phyloP scores from a whole-genome alignment of 176 grass and related monocot genomes.

The Olyra latifolia region DNA sequence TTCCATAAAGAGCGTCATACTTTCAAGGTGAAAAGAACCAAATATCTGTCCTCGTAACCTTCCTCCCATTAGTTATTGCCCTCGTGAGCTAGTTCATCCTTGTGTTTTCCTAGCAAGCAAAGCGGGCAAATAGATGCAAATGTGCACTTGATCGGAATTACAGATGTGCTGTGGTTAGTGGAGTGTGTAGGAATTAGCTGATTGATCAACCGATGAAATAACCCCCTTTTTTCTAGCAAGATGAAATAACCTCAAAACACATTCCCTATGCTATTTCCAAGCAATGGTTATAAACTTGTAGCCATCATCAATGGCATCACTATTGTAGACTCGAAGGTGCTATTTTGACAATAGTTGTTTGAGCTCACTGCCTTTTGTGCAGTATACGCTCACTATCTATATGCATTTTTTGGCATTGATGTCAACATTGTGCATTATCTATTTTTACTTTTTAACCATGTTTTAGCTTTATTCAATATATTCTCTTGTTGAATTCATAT shows the following conservation, averaged over 20 bases:
- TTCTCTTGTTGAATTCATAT: background rate
- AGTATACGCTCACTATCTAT: background rate
- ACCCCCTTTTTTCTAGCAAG: background rate
- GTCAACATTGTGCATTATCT: background rate
- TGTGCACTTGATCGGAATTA: background rate
- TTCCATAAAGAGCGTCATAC: background rate
- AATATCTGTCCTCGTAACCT: background rate
- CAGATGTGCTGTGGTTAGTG: background rate
- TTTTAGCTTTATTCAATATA: background rate
- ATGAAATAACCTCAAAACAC: background rate
- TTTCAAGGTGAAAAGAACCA: background rate
- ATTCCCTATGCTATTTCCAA: background rate
- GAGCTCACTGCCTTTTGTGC: background rate
- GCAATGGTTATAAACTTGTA: background rate
- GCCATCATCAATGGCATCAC: background rate
- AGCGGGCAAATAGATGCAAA: background rate
- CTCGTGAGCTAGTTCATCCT: background rate
- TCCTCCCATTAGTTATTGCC: background rate
- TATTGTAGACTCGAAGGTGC: background rate
- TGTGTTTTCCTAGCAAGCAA: background rate
- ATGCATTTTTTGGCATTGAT: background rate
- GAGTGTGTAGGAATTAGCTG: background rate
- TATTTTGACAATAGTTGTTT: background rate
- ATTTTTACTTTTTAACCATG: background rate
- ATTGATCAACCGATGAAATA: conserved; percentile 3